Evolutionary conservation across 73 alveolate genomes (phyloP).

Genomic region (Durusdinium trenchii): DNA sequence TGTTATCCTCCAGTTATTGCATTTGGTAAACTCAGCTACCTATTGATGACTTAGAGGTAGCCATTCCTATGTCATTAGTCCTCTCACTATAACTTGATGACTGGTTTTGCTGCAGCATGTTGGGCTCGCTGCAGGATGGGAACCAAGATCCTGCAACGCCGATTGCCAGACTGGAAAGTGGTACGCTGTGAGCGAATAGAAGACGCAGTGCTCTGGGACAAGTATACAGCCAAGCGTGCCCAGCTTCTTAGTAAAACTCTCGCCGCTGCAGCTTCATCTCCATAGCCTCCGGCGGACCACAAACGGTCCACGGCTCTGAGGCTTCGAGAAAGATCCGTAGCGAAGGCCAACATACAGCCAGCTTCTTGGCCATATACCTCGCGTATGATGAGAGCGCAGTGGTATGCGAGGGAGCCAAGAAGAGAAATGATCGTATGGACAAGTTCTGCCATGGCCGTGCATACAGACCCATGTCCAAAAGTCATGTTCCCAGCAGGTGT

Average conservation of each 20-base stretch:
- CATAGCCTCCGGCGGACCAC: background rate
- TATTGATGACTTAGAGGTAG: too few relatives aligned
- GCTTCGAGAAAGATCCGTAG: constrained; percentile 31
- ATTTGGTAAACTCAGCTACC: too few relatives aligned
- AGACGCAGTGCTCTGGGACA: constrained; percentile 79
- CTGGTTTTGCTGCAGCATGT: background rate
- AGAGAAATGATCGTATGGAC: too few relatives aligned
- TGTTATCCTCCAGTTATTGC: too few relatives aligned
- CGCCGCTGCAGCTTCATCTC: background rate
- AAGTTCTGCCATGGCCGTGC: too few relatives aligned
- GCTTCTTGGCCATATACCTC: background rate
- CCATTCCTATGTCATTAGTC: too few relatives aligned
- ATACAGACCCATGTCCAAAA: too few relatives aligned
- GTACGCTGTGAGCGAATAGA: constrained; percentile 91
- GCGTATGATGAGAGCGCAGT: too few relatives aligned
- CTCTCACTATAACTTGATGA: too few relatives aligned
- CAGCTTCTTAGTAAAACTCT: constrained; percentile 5
- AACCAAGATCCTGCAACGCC: constrained; percentile 55
- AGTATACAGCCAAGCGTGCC: constrained; percentile 73
- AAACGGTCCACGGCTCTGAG: background rate
- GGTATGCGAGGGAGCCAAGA: too few relatives aligned
- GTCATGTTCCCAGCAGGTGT: too few relatives aligned
- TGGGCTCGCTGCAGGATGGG: constrained; percentile 52
- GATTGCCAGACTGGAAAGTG: constrained; percentile 74
- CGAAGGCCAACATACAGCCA: constrained; percentile 12